phyloP scores from a whole-genome alignment of 768 basidiomycete genomes.

The Thelephora aurantiotincta region DNA sequence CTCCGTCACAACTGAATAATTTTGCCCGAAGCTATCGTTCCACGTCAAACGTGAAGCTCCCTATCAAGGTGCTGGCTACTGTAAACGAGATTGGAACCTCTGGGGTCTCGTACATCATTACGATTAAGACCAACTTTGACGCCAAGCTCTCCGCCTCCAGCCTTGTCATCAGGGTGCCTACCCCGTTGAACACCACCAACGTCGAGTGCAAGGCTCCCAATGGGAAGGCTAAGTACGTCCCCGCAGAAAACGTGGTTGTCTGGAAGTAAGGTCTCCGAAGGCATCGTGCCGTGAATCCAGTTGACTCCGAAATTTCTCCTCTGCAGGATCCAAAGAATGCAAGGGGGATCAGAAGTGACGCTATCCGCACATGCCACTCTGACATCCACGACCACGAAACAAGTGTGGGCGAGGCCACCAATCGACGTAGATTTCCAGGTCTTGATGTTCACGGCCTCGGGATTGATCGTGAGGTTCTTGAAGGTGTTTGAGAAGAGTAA shows the following conservation, averaged over 20 bases:
- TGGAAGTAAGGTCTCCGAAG: conserved; percentile 72
- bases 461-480: conserved; percentile 89
- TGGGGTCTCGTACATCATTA: conserved; percentile 81
- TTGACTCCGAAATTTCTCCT: conserved; percentile 2
- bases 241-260: conserved; percentile 88
- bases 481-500: conserved; percentile 96
- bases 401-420: conserved; percentile 96
- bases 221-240: conserved; percentile 96
- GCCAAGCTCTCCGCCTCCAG: conserved; percentile 88
- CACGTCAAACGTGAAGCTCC: conserved; percentile 92
- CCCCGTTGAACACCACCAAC: conserved; percentile 85
- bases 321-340: conserved; percentile 80
- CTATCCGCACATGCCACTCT: conserved; percentile 72
- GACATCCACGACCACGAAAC: conserved; percentile 80
- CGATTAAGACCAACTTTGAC: conserved; percentile 80
- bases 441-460: conserved; percentile 96
- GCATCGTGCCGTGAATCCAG: not conserved
- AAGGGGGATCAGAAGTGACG: conserved; percentile 85
- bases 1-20: conserved; percentile 1
- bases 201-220: conserved; percentile 85
- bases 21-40: conserved; percentile 65
- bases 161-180: conserved; percentile 88
- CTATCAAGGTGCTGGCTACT: conserved; percentile 78
- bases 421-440: conserved; percentile 99
- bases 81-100: conserved; percentile 88